Conservation (phyloP, 2,329 filamentous ascomycete genomes). For the Tympanopsis confertula region DNA sequence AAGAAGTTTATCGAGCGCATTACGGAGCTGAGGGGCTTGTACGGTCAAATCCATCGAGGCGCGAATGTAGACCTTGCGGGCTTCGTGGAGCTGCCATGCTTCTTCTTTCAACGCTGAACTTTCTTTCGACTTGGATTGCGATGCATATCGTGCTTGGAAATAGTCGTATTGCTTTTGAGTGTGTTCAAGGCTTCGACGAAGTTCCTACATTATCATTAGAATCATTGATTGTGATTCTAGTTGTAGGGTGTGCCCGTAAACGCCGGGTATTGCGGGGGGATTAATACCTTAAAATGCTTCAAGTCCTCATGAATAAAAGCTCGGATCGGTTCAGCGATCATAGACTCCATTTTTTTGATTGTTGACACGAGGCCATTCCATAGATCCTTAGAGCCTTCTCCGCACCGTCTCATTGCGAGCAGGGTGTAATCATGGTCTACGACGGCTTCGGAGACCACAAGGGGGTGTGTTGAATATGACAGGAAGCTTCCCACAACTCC, state of each 20-base stretch:
- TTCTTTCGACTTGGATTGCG: constrained; percentile 60
- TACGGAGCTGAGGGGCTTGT: constrained; percentile 52
- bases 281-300: constrained; percentile 40
- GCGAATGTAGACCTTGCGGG: constrained; percentile 57
- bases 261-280: too few species aligned
- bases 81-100: constrained; percentile 64
- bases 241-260: too few species aligned
- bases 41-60: constrained; percentile 62
- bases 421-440: constrained; percentile 67
- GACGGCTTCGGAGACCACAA: constrained; percentile 57
- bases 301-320: constrained; percentile 53
- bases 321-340: constrained; percentile 53
- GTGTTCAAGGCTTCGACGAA: constrained; percentile 47
- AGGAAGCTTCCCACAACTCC: constrained; percentile 48
- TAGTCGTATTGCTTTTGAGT: constrained; percentile 57
- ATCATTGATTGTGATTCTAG: too few species aligned
- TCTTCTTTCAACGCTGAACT: constrained; percentile 59
- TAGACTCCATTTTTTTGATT: constrained; percentile 48
- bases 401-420: constrained; percentile 54
- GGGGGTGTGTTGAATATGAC: constrained; percentile 44
- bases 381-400: constrained; percentile 56
- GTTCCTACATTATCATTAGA: constrained; percentile 32
- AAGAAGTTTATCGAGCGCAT: constrained; percentile 53
- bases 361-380: constrained; percentile 50
- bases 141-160: constrained; percentile 50